These are phyloP conservation scores for Neurospora sp. DNA, from an alignment of 495 filamentous ascomycete genomes.

Conservation along the genomic window DNA sequence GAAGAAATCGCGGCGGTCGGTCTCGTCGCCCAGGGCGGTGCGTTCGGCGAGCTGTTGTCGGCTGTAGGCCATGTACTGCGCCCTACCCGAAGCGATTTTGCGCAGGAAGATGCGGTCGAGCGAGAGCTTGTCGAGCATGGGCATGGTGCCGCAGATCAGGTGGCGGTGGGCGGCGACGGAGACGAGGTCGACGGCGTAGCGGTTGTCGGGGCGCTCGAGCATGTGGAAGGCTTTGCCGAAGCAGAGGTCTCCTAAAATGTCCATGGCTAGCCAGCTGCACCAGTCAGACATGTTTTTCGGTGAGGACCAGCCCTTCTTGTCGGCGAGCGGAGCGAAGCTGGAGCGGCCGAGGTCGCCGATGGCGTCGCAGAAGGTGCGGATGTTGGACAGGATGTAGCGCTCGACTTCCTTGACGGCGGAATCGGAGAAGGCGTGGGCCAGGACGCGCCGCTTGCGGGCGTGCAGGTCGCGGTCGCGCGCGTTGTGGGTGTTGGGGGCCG, in stretches of 20 bases:
- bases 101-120: constrained; percentile 50
- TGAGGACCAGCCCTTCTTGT: constrained; percentile 34
- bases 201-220: constrained; percentile 50
- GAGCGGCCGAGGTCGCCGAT: constrained; percentile 30
- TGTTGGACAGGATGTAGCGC: constrained; percentile 45
- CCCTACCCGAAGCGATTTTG: constrained; percentile 41
- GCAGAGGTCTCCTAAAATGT: constrained; percentile 60
- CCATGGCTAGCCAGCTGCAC: constrained; percentile 59
- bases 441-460: constrained; percentile 52
- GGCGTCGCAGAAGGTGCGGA: constrained; percentile 40
- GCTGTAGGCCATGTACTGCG: constrained; percentile 47
- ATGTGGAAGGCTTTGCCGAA: constrained; percentile 66
- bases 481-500: constrained; percentile 49
- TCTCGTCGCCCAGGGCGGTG: constrained; percentile 44
- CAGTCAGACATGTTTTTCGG: constrained; percentile 50
- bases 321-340: constrained; percentile 6
- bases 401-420: constrained; percentile 46
- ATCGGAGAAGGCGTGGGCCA: constrained; percentile 54
- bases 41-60: constrained; percentile 44
- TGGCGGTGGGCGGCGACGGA: constrained; percentile 46
- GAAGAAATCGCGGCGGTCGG: constrained; percentile 56
- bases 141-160: constrained; percentile 46
- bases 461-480: constrained; percentile 48
- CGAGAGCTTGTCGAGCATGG: constrained; percentile 41
- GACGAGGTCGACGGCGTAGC: constrained; percentile 48